phyloP scores from a whole-genome alignment of 805 yeast genomes.

The Lipomyces yamanashiensis region DNA sequence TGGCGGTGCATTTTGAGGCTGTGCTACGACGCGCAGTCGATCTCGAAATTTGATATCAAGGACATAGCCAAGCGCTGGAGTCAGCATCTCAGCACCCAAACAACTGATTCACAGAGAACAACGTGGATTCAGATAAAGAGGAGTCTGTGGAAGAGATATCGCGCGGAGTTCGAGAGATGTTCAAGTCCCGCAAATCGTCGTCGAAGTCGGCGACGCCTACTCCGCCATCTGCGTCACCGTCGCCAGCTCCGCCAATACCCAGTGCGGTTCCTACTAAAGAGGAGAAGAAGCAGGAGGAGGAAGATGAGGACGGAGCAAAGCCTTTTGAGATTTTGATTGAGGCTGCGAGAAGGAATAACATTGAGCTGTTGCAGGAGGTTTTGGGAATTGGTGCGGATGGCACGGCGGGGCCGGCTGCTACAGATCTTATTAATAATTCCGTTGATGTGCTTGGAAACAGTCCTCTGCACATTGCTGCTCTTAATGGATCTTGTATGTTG shows the following conservation, averaged over 20 bases:
- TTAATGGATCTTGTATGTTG: conserved; percentile 64
- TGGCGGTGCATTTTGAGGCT: no score
- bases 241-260: conserved; percentile 7
- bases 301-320: conserved; percentile 66
- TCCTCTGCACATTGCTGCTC: conserved; percentile 80
- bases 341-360: conserved; percentile 85
- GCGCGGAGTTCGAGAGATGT: conserved; percentile 10
- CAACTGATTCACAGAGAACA: no score
- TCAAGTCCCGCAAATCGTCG: conserved; percentile 5
- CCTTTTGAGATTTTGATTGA: conserved; percentile 80
- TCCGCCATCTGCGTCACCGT: conserved; percentile 9
- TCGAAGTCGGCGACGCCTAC: not conserved
- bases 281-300: not conserved
- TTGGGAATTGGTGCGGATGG: conserved; percentile 50
- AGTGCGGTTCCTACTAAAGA: not conserved
- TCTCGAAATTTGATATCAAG: not conserved
- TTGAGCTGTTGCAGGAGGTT: conserved; percentile 68
- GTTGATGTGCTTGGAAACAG: conserved; percentile 79
- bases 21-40: no score
- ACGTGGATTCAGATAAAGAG: not conserved
- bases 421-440: conserved; percentile 66
- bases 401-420: conserved; percentile 41
- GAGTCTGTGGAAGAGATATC: conserved; percentile 6
- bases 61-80: not conserved
- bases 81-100: no score